phyloP scores from a whole-genome alignment of 345 rosid species.

The Syzygium aqueum region DNA sequence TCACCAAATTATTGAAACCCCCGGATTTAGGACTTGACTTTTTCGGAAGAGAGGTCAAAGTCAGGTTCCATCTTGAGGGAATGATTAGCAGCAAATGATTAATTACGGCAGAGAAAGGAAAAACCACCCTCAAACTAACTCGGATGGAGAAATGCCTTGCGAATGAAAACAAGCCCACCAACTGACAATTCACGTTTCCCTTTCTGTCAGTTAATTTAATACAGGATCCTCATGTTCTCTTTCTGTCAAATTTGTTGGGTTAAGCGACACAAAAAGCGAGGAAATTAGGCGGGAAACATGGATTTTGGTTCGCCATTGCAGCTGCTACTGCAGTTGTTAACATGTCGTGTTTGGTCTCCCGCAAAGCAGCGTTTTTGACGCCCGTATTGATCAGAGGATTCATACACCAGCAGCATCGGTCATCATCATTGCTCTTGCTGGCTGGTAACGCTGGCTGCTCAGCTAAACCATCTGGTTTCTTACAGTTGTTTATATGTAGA shows the following conservation, averaged over 20 bases:
- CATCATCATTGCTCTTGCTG: not conserved
- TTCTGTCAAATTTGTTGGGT: not conserved
- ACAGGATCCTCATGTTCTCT: not conserved
- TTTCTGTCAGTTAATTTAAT: not conserved
- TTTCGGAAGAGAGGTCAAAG: not conserved
- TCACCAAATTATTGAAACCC: not conserved
- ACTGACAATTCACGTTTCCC: not conserved
- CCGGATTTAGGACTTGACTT: not conserved
- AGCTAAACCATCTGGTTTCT: not conserved
- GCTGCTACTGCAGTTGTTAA: not conserved
- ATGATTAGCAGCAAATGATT: not conserved
- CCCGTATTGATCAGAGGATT: not conserved
- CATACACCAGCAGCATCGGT: not conserved
- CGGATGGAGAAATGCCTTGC: not conserved
- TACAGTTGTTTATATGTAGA: not conserved
- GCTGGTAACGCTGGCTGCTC: not conserved
- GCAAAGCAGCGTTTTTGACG: not conserved
- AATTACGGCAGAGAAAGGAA: not conserved
- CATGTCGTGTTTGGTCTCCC: not conserved
- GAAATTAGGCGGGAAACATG: not conserved
- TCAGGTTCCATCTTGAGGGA: not conserved
- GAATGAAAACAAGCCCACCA: not conserved
- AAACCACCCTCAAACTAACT: not conserved
- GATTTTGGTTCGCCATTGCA: not conserved
- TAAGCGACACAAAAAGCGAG: not conserved